A percentile compares a stretch with the other conserved stretches of the same genome.
Evolutionary conservation across 2,329 filamentous ascomycete genomes (phyloP).

Genomic region (Setomelanomma holmii): DNA sequence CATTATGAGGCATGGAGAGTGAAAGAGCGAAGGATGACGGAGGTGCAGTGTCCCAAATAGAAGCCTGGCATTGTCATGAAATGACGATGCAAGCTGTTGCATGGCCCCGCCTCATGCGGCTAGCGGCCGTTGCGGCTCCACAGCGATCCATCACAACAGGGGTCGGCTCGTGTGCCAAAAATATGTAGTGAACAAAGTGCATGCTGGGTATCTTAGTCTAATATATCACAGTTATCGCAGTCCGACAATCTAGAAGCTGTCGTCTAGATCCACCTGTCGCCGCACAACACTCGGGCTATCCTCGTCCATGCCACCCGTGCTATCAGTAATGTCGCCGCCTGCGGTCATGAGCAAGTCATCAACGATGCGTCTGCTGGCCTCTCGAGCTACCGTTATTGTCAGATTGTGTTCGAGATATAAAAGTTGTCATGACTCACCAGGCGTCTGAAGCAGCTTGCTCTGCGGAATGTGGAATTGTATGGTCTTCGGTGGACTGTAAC

Average conservation of each 20-base stretch:
- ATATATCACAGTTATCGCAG: neutral
- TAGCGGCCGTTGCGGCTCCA: slow-evolving; percentile 13
- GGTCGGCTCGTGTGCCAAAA: neutral
- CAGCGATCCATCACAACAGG: neutral
- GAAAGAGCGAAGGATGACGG: slow-evolving; percentile 7
- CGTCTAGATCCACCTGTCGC: slow-evolving; percentile 54
- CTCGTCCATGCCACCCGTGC: slow-evolving; percentile 50
- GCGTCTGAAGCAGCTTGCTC: slow-evolving; percentile 79
- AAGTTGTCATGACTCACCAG: slow-evolving; percentile 61
- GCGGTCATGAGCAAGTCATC: slow-evolving; percentile 80
- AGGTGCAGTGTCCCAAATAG: slow-evolving; percentile 12
- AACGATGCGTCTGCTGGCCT: slow-evolving; percentile 82
- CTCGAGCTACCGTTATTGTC: slow-evolving; percentile 63
- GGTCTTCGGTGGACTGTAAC: slow-evolving; percentile 89
- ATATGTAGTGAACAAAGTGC: slow-evolving; percentile 16
- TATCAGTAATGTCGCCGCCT: slow-evolving; percentile 65
- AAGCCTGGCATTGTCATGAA: slow-evolving; percentile 24
- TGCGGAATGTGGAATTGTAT: slow-evolving; percentile 85
- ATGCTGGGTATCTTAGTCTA: slow-evolving; percentile 17
- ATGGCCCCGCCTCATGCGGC: slow-evolving; percentile 18
- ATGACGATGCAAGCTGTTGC: slow-evolving; percentile 36
- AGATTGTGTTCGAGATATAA: slow-evolving; percentile 6
- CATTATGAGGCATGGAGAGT: slow-evolving; percentile 27
- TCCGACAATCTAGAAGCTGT: slow-evolving; percentile 51
- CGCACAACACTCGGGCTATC: slow-evolving; percentile 58